A percentile compares a stretch with the other conserved stretches of the same genome.
Evolutionary conservation across 1,284 basidiomycete genomes (phyloP).

Genomic region (Pseudomicrostroma phylloplanum): DNA sequence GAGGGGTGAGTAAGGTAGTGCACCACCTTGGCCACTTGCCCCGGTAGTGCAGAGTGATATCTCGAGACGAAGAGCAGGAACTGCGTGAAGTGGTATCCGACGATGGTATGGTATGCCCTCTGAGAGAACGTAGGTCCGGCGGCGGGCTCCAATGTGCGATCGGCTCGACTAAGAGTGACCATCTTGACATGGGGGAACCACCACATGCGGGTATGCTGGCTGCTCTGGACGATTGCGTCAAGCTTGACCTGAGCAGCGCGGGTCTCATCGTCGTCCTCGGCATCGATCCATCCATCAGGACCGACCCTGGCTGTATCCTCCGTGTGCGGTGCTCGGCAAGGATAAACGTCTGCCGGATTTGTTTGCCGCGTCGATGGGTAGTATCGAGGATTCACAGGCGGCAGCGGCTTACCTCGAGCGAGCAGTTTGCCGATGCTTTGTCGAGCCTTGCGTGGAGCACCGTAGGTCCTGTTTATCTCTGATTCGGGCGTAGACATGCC

Average conservation of each 20-base stretch:
- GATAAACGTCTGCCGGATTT: not conserved
- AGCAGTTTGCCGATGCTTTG: slow-evolving; percentile 28
- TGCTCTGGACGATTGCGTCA: slow-evolving; percentile 47
- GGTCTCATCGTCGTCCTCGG: slow-evolving; percentile 39
- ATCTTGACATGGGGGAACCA: slow-evolving; percentile 81
- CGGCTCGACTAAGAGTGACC: slow-evolving; percentile 67
- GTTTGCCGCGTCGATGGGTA: not conserved
- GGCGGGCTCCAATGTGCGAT: slow-evolving; percentile 65
- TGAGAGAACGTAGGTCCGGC: slow-evolving; percentile 11
- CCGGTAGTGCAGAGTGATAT: slow-evolving; percentile 17
- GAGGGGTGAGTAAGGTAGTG: slow-evolving; percentile 22
- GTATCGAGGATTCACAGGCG: slow-evolving; percentile 8
- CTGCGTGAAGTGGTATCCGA: slow-evolving; percentile 23
- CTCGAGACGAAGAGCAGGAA: slow-evolving; percentile 24
- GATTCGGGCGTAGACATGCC: too few relatives aligned
- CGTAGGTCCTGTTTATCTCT: slow-evolving; percentile 4
- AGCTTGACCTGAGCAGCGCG: slow-evolving; percentile 57
- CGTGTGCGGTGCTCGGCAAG: not conserved
- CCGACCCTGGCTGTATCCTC: not conserved
- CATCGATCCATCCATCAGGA: slow-evolving; percentile 8
- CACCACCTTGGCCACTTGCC: slow-evolving; percentile 12
- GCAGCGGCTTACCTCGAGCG: slow-evolving; percentile 31
- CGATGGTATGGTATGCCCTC: slow-evolving; percentile 14
- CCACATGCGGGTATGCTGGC: slow-evolving; percentile 86
- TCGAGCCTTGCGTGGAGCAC: slow-evolving; percentile 11